Conservation (phyloP, 129 eudicot genomes). For the Flaveria brownii region DNA sequence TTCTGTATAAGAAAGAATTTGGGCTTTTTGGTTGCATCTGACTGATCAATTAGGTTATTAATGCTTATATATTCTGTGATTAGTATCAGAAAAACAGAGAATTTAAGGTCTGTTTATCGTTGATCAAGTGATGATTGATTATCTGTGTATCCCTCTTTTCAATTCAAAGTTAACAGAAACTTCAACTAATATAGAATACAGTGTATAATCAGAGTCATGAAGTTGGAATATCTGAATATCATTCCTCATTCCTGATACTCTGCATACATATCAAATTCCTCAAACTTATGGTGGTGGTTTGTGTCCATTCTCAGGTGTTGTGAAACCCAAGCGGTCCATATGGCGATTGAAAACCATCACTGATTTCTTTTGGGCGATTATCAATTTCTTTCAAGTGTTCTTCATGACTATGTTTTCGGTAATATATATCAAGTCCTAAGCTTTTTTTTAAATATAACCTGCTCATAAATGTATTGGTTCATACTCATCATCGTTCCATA, state of each 20-base stretch:
- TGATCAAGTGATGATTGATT: neutral
- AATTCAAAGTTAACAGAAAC: neutral
- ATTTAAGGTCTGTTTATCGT: neutral
- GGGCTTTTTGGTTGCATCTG: constrained; percentile 17
- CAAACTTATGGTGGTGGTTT: neutral
- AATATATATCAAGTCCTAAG: constrained; percentile 22
- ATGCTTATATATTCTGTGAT: neutral
- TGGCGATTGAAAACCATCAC: constrained; percentile 79
- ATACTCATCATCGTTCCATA: neutral
- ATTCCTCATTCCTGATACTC: neutral
- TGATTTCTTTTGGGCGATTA: constrained; percentile 69
- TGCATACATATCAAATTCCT: neutral
- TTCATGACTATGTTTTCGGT: constrained; percentile 89
- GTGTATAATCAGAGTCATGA: neutral
- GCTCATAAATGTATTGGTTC: neutral
- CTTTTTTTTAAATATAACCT: constrained; percentile 14
- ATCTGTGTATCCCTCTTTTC: neutral
- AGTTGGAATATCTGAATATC: too few relatives aligned
- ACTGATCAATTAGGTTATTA: neutral
- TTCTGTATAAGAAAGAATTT: neutral
- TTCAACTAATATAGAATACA: neutral
- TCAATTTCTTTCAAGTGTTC: constrained; percentile 65
- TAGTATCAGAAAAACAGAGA: neutral
- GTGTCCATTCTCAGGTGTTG: constrained; percentile 61
- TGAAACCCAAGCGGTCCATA: constrained; percentile 69